These are phyloP conservation scores for Nannochloris sp. DNA, from an alignment of 139 green algal genomes.

Conservation along the genomic window DNA sequence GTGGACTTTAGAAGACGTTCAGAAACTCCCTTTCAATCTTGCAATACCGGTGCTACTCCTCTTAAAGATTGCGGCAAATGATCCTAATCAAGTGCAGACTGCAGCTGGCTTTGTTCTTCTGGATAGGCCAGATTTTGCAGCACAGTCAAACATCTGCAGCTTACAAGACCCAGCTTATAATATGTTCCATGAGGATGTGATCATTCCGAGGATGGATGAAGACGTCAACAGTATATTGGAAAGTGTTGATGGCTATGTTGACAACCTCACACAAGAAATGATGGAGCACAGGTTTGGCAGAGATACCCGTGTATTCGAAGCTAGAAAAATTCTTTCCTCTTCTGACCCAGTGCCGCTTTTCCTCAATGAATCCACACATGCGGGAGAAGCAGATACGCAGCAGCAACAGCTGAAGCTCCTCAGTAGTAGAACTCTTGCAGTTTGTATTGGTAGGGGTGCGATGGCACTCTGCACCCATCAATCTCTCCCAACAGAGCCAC, in stretches of 20 bases:
- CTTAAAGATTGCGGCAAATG: no score
- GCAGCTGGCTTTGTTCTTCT: no score
- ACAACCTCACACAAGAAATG: not conserved
- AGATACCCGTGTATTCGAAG: slow-evolving; percentile 3
- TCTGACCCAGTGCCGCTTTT: not conserved
- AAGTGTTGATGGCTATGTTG: not conserved
- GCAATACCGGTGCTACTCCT: no score
- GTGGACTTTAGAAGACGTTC: no score
- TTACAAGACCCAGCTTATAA: no score
- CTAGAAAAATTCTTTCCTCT: not conserved
- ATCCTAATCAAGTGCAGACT: no score
- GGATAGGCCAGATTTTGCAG: no score
- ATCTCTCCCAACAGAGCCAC: slow-evolving; percentile 64
- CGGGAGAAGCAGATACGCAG: not conserved
- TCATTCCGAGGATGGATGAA: not conserved
- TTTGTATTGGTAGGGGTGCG: slow-evolving; percentile 20
- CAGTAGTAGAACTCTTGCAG: not conserved
- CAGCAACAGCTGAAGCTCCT: not conserved
- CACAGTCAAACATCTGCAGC: no score
- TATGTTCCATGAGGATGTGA: not conserved
- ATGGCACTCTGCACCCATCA: slow-evolving; percentile 28
- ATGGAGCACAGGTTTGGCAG: not conserved
- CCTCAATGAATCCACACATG: not conserved
- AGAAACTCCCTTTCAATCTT: no score
- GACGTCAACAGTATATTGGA: not conserved